A percentile compares a stretch with the other conserved stretches of the same genome.
Conservation (phyloP, 2,329 filamentous ascomycete species). For the Colletotrichum horii region DNA sequence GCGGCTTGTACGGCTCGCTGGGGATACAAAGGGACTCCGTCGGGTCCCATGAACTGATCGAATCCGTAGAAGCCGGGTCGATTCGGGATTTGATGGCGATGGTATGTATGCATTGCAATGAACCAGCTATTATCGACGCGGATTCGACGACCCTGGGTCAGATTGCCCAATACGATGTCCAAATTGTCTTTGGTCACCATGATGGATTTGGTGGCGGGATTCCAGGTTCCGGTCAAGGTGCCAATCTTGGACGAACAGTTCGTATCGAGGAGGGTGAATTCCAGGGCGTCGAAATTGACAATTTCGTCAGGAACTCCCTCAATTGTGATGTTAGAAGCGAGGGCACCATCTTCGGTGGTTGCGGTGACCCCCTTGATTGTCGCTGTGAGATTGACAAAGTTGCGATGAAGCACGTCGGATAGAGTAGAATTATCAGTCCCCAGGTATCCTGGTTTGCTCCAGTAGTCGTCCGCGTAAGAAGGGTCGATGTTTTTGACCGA, state of each 20-base stretch:
- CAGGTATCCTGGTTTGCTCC: constrained; percentile 21
- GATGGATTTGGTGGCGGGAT: background rate
- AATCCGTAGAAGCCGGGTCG: constrained; percentile 15
- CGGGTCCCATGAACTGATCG: constrained; percentile 15
- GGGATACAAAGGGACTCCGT: background rate
- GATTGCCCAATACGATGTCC: background rate
- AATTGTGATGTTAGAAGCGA: background rate
- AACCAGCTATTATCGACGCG: constrained; percentile 16
- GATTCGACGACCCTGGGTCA: background rate
- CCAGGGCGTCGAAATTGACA: background rate
- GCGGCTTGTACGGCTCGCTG: constrained; percentile 8
- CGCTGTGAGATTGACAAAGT: background rate
- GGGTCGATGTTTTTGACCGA: constrained; percentile 2
- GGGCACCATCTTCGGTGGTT: background rate
- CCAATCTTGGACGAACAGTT: background rate
- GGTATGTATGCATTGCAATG: constrained; percentile 4
- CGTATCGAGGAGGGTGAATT: background rate
- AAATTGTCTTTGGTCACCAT: background rate
- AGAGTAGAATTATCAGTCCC: constrained; percentile 12
- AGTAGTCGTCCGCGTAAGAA: constrained; percentile 22
- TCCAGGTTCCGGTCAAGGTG: background rate
- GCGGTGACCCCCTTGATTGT: background rate
- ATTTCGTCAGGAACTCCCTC: background rate
- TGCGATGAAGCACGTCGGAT: constrained; percentile 2
- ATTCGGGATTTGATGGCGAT: constrained; percentile 19